Base-by-base conservation (phyloP, 116 monocot species). In the Thalassia testudinum region DNA sequence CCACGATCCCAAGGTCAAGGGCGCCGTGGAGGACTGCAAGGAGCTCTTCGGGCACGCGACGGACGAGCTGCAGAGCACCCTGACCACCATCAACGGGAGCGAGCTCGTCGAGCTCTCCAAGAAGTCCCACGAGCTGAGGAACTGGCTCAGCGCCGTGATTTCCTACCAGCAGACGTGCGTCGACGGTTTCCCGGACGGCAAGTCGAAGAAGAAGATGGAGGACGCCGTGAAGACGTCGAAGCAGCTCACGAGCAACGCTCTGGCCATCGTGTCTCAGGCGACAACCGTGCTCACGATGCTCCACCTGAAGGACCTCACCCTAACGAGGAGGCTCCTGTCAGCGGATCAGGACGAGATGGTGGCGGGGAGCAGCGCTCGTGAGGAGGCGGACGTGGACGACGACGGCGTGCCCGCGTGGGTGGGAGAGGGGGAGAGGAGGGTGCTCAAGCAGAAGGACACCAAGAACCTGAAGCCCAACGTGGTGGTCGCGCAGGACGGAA, bases 141-240 rank as follows among this genome's bases (percentile, higher is more conserved):
- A 64, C 15, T 97, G 89, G 97, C 70, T 85, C 40, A 85, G 85
- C 57, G 97, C 97, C 12, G 86, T 82, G 40, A 57, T 89, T 44
- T 73, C 86, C 13, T 90, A 90, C 63, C 70, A 79, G 57, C 67
- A 77, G 61, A 77, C 86, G 10, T 99, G 97, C 73, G 57, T 79
- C 19, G 90, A 99, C 54, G 75, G 70, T 24, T 90, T 86, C 63
- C 90, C 90, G 0, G 72, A 82, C 7, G 78, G 82, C 4, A 68
- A 75, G 26, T 14, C 66, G 16, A 82, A 67, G 74, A 54, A 59
- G 14, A 77, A 73, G 70, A 80, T 99, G 82, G 63, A 71, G 58
- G 38, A 57, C 10, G 62, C 53, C 19, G 73, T 86, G 85, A 61
- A 68, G 55, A 34, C 7, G 14, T 60, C 72, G 1, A 82, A 69